Evolutionary conservation across 495 filamentous ascomycete species (phyloP).

Genomic region (Podospora australis): DNA sequence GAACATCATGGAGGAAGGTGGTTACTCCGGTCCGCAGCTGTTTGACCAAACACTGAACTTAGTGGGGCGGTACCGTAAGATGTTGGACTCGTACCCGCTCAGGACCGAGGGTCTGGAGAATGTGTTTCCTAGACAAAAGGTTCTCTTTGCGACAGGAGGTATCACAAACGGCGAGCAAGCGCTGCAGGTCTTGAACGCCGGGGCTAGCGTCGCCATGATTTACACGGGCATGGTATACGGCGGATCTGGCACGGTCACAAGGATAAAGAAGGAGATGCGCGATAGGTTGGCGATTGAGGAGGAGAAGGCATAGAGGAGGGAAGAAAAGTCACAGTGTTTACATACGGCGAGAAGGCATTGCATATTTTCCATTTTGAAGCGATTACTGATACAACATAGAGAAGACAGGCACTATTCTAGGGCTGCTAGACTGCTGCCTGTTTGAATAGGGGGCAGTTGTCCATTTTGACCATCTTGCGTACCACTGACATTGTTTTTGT

Average conservation of each 20-base stretch:
- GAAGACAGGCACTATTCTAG: neutral
- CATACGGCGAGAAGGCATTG: neutral
- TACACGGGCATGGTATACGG: constrained; percentile 78
- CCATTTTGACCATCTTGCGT: too few relatives aligned
- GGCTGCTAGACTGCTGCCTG: neutral
- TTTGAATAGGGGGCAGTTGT: too few relatives aligned
- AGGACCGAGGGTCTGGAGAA: constrained; percentile 12
- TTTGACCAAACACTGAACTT: constrained; percentile 70
- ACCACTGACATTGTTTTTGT: too few relatives aligned
- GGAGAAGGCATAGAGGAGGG: neutral
- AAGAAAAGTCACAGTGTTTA: neutral
- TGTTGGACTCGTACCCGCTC: constrained; percentile 54
- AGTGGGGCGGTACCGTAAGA: constrained; percentile 68
- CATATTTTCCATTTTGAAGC: neutral
- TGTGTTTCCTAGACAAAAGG: constrained; percentile 50
- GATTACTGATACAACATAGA: neutral
- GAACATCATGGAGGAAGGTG: constrained; percentile 69
- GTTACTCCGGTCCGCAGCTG: constrained; percentile 83
- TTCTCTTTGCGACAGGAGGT: constrained; percentile 87
- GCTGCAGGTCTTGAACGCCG: constrained; percentile 68
- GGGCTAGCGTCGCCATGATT: constrained; percentile 81
- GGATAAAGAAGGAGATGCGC: constrained; percentile 82
- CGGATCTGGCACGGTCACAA: constrained; percentile 75
- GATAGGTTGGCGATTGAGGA: constrained; percentile 29
- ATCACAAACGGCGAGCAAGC: constrained; percentile 82